A percentile compares a stretch with the other conserved stretches of the same genome.
Evolutionary conservation across 2,329 filamentous ascomycete species (phyloP).

Genomic region (Scolecobasidium constrictum): DNA sequence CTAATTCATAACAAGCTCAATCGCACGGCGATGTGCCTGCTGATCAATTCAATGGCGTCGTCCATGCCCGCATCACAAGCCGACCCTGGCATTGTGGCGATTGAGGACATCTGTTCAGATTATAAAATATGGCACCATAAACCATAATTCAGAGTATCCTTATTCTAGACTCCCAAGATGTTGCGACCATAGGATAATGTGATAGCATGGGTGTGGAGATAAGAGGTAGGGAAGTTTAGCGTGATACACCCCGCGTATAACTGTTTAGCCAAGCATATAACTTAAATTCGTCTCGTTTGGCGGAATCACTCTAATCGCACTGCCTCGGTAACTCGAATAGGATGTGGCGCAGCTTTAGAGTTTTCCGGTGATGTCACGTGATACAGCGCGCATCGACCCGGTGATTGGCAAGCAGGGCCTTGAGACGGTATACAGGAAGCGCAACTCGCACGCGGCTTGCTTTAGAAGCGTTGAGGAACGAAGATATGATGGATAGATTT

Average conservation of each 20-base stretch:
- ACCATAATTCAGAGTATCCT: background rate
- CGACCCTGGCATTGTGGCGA: background rate
- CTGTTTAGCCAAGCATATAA: background rate
- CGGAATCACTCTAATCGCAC: background rate
- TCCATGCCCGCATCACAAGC: background rate
- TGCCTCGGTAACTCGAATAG: background rate
- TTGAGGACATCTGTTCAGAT: background rate
- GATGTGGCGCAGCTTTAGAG: background rate
- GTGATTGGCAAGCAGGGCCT: no score
- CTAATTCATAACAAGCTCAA: background rate
- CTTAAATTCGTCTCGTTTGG: background rate
- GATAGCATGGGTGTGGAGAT: background rate
- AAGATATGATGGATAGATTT: no score
- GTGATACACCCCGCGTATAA: background rate
- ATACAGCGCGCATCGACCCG: no score
- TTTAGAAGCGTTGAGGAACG: no score
- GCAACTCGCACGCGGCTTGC: no score
- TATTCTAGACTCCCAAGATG: background rate
- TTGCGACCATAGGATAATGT: background rate
- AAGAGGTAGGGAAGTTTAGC: background rate
- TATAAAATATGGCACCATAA: background rate
- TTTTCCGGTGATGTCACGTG: no score
- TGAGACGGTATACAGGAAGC: no score
- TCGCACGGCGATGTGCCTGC: background rate
- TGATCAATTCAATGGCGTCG: background rate